phyloP scores from a whole-genome alignment of 2,329 filamentous ascomycete genomes.

The Colletotrichum spinosum region DNA sequence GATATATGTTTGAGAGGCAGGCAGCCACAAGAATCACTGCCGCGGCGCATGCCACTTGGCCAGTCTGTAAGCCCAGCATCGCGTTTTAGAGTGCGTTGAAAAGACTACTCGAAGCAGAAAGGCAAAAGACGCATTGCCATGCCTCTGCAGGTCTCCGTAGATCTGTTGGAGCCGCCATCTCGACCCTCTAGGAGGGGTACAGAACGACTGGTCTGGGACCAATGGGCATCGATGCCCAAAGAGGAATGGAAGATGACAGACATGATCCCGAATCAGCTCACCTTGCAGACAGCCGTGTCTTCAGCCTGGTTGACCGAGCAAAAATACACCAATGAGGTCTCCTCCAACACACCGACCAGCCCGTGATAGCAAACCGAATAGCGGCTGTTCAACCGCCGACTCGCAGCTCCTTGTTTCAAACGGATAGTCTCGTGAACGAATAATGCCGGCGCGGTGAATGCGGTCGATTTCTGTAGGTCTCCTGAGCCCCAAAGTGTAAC shows the following conservation, averaged over 20 bases:
- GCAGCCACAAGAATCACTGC: constrained; percentile 3
- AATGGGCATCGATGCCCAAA: constrained; percentile 17
- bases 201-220: constrained; percentile 2
- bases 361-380: constrained; percentile 26
- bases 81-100: neutral
- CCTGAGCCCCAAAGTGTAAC: neutral
- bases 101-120: constrained; percentile 6
- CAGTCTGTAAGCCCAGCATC: constrained; percentile 5
- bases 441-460: neutral
- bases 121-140: neutral
- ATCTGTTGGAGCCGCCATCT: no score
- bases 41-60: constrained; percentile 24
- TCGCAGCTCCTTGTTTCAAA: neutral
- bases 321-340: constrained; percentile 28
- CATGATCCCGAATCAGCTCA: constrained; percentile 22
- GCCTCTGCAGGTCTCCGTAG: no score
- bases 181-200: neutral
- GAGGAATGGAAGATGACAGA: constrained; percentile 12
- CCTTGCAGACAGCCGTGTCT: constrained; percentile 7
- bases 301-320: constrained; percentile 19
- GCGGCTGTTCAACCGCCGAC: constrained; percentile 17
- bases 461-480: neutral
- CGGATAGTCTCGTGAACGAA: neutral
- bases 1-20: constrained; percentile 3
- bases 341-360: constrained; percentile 4